These are phyloP conservation scores for Rhynchospora tenuis DNA, from an alignment of 176 grass and related monocot species.

Conservation along the genomic window DNA sequence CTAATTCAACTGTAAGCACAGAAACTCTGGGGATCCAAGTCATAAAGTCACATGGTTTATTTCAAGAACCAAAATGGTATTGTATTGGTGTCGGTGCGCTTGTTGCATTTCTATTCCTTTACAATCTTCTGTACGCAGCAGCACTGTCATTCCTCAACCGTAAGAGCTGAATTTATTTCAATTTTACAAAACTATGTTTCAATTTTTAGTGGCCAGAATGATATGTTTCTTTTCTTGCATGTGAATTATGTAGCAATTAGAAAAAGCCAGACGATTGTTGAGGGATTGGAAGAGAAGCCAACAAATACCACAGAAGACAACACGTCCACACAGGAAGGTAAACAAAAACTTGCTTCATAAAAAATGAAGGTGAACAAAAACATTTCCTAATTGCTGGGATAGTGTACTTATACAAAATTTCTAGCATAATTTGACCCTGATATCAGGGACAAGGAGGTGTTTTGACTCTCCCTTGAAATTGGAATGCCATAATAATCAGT, in stretches of 20 bases:
- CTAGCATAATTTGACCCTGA: no score
- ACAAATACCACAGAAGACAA: conserved; percentile 18
- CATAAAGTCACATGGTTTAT: conserved; percentile 63
- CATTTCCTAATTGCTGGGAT: neutral
- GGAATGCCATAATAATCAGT: neutral
- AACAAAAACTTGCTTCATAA: no score
- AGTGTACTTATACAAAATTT: neutral
- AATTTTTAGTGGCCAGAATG: neutral
- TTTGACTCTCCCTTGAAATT: neutral
- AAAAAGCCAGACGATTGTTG: conserved; percentile 29
- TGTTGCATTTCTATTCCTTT: conserved; percentile 64
- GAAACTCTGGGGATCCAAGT: conserved; percentile 22
- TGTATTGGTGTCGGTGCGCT: conserved; percentile 80
- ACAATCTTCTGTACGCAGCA: conserved; percentile 64
- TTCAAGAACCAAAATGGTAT: conserved; percentile 74
- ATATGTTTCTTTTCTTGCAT: neutral
- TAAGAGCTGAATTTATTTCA: conserved; percentile 35
- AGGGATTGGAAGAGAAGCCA: conserved; percentile 27
- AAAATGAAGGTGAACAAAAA: neutral
- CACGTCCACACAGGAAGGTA: neutral
- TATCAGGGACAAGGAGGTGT: neutral
- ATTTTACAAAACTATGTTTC: neutral
- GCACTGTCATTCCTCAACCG: conserved; percentile 83
- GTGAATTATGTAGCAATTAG: conserved; percentile 17
- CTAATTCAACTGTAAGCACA: neutral